A percentile compares a stretch with the other conserved stretches of the same genome.
phyloP scores from a whole-genome alignment of 176 grass and related monocot species.

The Oryza meridionalis region DNA sequence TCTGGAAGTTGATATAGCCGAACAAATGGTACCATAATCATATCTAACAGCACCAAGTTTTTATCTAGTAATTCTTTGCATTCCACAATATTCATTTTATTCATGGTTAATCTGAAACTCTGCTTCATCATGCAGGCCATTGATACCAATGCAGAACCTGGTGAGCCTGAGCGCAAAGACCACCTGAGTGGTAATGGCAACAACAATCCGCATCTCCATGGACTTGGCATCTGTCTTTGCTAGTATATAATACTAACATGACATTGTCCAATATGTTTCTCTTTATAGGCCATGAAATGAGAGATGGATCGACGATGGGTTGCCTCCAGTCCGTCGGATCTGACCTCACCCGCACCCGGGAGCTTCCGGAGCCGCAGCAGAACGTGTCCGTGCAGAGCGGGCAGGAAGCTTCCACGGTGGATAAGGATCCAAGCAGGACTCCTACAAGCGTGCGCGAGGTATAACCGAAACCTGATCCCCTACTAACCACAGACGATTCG shows the following conservation, averaged over 20 bases:
- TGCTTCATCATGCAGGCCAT: constrained; percentile 46
- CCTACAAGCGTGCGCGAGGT: constrained; percentile 72
- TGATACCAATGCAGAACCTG: constrained; percentile 52
- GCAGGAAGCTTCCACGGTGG: constrained; percentile 35
- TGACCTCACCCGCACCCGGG: constrained; percentile 79
- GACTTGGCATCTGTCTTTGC: constrained; percentile 16
- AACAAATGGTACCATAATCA: constrained; percentile 49
- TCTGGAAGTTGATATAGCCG: constrained; percentile 51
- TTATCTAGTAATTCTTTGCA: neutral
- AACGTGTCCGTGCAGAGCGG: constrained; percentile 52
- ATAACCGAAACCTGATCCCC: constrained; percentile 5
- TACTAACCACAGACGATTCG: neutral
- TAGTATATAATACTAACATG: neutral
- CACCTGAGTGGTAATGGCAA: constrained; percentile 42
- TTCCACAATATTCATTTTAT: neutral
- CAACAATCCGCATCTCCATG: neutral
- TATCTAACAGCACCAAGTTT: neutral
- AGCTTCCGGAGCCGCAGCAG: constrained; percentile 58
- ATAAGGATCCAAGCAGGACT: constrained; percentile 66
- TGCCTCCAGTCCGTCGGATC: constrained; percentile 85
- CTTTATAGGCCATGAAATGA: constrained; percentile 56
- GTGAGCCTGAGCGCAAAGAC: constrained; percentile 54
- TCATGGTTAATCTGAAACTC: neutral
- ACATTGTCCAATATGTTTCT: neutral
- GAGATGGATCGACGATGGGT: constrained; percentile 78